Conservation (phyloP, 371 early-diverging fungal genomes). For the Chytridium lagenaria region DNA sequence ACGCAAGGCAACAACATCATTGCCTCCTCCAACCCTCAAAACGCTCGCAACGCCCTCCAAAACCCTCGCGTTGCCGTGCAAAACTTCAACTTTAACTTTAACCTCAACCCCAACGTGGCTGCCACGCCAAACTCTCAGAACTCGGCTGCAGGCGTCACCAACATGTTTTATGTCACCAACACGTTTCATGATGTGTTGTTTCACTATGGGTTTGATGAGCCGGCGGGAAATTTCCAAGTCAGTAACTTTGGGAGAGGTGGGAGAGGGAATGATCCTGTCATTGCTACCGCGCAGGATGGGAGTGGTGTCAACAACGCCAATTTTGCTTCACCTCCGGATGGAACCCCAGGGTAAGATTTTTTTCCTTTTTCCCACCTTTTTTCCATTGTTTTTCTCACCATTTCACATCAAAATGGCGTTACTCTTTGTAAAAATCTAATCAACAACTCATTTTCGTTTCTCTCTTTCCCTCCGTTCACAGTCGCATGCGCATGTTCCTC, state of each 20-base stretch:
- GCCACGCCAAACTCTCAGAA: slow-evolving; percentile 11
- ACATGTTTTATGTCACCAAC: slow-evolving; percentile 27
- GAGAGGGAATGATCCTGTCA: slow-evolving; percentile 76
- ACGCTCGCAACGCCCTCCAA: not conserved
- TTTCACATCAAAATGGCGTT: not conserved
- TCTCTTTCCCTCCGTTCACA: not conserved
- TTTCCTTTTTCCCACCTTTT: too few relatives aligned
- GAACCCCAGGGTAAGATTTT: slow-evolving; percentile 25
- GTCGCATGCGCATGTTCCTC: slow-evolving; percentile 46
- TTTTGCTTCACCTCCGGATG: slow-evolving; percentile 53
- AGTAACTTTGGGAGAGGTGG: slow-evolving; percentile 9
- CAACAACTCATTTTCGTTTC: not conserved
- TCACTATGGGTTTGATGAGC: slow-evolving; percentile 54
- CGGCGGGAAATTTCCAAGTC: slow-evolving; percentile 55
- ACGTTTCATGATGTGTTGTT: slow-evolving; percentile 51
- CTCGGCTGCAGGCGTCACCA: not conserved
- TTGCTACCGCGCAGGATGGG: slow-evolving; percentile 49
- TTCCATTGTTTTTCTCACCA: too few relatives aligned
- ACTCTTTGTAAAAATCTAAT: not conserved
- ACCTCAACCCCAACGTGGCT: not conserved
- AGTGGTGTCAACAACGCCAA: slow-evolving; percentile 49
- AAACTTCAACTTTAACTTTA: slow-evolving; percentile 20
- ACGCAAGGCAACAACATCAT: slow-evolving; percentile 45
- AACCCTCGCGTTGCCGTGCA: slow-evolving; percentile 3
- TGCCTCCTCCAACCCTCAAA: slow-evolving; percentile 16